Conservation (phyloP, 371 early-diverging fungal genomes). For the Mortierella sp. region DNA sequence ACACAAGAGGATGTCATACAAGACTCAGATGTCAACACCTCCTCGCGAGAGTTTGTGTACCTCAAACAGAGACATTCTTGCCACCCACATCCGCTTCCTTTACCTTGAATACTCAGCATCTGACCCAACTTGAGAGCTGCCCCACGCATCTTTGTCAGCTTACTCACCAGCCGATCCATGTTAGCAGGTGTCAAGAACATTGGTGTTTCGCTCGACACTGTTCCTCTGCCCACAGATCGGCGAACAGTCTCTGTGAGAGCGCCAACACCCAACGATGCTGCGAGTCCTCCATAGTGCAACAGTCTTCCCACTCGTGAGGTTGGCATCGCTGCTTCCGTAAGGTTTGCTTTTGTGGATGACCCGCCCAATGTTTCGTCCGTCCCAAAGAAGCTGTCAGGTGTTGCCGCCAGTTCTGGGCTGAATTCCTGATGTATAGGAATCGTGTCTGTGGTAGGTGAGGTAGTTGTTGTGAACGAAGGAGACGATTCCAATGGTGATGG, state of each 20-base stretch:
- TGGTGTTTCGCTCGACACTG: conserved; percentile 54
- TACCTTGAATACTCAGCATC: conserved; percentile 96
- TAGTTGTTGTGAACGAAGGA: background rate
- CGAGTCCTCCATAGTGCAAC: conserved; percentile 77
- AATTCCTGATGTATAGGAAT: background rate
- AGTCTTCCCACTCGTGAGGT: conserved; percentile 71
- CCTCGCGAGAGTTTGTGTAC: too few relatives aligned
- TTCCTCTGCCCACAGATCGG: conserved; percentile 64
- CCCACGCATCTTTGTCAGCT: conserved; percentile 95
- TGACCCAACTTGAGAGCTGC: conserved; percentile 98
- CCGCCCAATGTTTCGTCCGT: conserved; percentile 13
- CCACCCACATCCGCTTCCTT: too few relatives aligned
- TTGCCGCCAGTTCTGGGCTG: background rate
- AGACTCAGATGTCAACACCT: conserved; percentile 1
- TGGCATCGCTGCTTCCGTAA: conserved; percentile 73
- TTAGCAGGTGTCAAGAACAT: conserved; percentile 79
- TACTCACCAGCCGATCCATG: conserved; percentile 86
- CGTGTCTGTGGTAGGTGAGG: background rate
- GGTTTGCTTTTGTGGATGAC: conserved; percentile 27
- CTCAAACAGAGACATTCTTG: too few relatives aligned
- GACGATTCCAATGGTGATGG: background rate
- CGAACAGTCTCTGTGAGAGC: conserved; percentile 79
- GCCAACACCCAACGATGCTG: conserved; percentile 80
- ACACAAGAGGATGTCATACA: too few relatives aligned
- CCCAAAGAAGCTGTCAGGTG: background rate